Percentiles rank a stretch among this genome's conserved stretches.
Conservation (phyloP, 2,329 filamentous ascomycete genomes). For the Hirsutella minnesotensis region DNA sequence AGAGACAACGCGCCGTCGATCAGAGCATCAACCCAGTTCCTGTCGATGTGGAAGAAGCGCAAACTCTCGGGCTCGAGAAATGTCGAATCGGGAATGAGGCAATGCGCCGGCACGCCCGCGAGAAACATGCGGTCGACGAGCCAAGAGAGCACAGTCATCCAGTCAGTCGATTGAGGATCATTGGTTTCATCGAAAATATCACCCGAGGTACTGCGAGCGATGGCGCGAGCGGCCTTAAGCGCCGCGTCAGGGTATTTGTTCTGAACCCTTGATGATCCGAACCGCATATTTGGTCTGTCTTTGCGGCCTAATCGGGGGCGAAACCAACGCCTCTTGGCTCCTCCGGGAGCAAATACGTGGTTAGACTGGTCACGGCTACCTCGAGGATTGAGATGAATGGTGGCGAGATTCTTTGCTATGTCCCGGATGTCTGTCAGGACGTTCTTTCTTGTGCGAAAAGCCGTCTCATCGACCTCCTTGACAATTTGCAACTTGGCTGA, state of each 20-base stretch:
- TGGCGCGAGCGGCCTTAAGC: not conserved
- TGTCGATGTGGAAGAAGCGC: constrained; percentile 32
- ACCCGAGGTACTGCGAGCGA: not conserved
- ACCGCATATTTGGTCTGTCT: not conserved
- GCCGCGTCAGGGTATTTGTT: constrained; percentile 1
- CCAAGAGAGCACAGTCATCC: constrained; percentile 22
- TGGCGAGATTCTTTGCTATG: constrained; percentile 1
- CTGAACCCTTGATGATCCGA: not conserved
- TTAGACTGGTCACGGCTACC: not conserved
- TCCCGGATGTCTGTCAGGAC: not conserved
- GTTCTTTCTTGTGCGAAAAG: constrained; percentile 3
- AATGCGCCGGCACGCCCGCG: constrained; percentile 24
- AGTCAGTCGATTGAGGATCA: constrained; percentile 22
- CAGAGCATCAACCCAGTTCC: constrained; percentile 27
- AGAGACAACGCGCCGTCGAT: constrained; percentile 30
- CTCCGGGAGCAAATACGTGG: not conserved
- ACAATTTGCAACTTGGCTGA: constrained; percentile 1
- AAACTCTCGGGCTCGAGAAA: constrained; percentile 24
- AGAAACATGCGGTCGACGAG: constrained; percentile 25
- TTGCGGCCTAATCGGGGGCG: not conserved
- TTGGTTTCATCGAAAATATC: constrained; percentile 12
- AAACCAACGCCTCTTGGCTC: not conserved
- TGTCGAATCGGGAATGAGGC: constrained; percentile 24
- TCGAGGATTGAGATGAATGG: not conserved
- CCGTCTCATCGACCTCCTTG: constrained; percentile 2